Evolutionary conservation across 1,284 basidiomycete genomes (phyloP).

Genomic region (Macrocybe sp.): DNA sequence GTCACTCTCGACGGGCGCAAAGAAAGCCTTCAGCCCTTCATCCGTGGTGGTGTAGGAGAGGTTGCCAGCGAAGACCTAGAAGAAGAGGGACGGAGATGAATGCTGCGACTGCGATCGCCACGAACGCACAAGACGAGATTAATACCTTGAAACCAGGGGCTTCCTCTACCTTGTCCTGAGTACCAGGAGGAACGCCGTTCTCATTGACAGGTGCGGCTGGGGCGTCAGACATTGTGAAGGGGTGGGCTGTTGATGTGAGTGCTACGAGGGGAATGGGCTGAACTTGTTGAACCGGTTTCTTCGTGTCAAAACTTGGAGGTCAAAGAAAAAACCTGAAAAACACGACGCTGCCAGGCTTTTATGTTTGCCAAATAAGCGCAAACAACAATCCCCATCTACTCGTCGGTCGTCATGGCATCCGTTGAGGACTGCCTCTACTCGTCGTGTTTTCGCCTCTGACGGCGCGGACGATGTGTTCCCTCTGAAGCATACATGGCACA

Average conservation of each 20-base stretch:
- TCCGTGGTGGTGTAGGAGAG: constrained; percentile 85
- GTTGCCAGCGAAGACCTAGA: constrained; percentile 82
- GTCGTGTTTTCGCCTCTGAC: too few species aligned
- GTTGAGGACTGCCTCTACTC: background rate
- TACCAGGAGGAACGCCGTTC: constrained; percentile 74
- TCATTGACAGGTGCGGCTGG: constrained; percentile 72
- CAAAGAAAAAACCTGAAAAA: constrained; percentile 38
- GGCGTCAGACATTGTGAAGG: constrained; percentile 79
- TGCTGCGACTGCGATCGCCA: background rate
- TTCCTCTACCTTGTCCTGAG: constrained; percentile 67
- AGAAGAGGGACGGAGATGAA: constrained; percentile 14
- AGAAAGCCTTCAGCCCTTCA: constrained; percentile 87
- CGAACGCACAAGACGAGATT: constrained; percentile 12
- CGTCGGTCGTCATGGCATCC: constrained; percentile 27
- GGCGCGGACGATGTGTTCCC: too few species aligned
- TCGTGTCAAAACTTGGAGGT: constrained; percentile 74
- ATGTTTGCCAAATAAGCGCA: constrained; percentile 25
- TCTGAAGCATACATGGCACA: too few species aligned
- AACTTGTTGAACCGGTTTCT: constrained; percentile 76
- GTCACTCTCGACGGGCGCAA: constrained; percentile 75
- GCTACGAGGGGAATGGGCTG: constrained; percentile 39
- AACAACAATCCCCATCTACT: constrained; percentile 19
- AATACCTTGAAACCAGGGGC: constrained; percentile 70
- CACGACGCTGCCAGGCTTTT: constrained; percentile 17
- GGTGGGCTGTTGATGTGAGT: constrained; percentile 46